phyloP scores from a whole-genome alignment of 768 basidiomycete species.

The Cytidiella melzeri region DNA sequence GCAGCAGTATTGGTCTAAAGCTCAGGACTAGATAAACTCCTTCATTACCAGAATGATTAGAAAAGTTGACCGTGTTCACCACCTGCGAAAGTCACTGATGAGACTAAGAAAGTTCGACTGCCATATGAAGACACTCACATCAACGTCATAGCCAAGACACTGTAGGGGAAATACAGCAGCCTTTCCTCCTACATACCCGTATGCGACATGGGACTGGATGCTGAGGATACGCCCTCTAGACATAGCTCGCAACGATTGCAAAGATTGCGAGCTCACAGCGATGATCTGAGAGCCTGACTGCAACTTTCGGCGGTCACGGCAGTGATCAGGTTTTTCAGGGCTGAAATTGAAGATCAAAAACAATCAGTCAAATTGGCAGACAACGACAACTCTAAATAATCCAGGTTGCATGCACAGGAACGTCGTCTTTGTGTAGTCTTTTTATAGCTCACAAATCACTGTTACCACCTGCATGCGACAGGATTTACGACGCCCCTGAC shows the following conservation, averaged over 20 bases:
- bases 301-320: too few relatives aligned
- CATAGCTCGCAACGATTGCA: constrained; percentile 8
- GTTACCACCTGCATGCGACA: too few relatives aligned
- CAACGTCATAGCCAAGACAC: constrained; percentile 92
- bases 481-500: too few relatives aligned
- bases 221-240: constrained; percentile 63
- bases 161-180: constrained; percentile 74
- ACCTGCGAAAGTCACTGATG: constrained; percentile 36
- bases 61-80: constrained; percentile 90
- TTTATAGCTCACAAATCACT: too few relatives aligned
- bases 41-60: constrained; percentile 78
- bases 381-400: too few relatives aligned
- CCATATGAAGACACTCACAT: constrained; percentile 48
- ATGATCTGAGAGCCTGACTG: neutral
- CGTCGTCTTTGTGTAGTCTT: too few relatives aligned
- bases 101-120: constrained; percentile 1
- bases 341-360: too few relatives aligned
- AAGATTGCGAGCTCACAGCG: neutral
- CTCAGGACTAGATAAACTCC: neutral
- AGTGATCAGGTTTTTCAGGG: too few relatives aligned
- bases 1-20: neutral
- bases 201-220: constrained; percentile 90
- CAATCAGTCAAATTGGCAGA: too few relatives aligned
- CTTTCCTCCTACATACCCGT: constrained; percentile 89
- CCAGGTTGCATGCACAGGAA: too few relatives aligned